phyloP scores from a whole-genome alignment of 192 early-diverging fungal species.

The Dispira simplex region DNA sequence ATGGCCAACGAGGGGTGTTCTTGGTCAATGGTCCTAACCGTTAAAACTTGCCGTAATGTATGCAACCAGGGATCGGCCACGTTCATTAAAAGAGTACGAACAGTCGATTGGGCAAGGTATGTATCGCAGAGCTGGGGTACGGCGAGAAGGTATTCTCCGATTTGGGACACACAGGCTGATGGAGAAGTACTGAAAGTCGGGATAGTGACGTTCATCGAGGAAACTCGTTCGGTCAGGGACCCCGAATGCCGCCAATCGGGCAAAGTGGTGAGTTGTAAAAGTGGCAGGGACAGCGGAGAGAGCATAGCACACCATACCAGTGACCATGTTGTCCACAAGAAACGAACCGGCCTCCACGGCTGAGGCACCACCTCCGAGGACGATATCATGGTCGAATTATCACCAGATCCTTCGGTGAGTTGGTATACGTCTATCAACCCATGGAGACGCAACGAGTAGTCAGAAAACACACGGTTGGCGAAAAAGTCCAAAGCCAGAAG shows the following conservation, averaged over 20 bases:
- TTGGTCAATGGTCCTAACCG: not conserved
- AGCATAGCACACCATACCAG: not conserved
- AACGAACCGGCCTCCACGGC: too few relatives aligned
- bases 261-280: not conserved
- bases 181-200: slow-evolving; percentile 9
- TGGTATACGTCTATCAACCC: too few relatives aligned
- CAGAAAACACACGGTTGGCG: too few relatives aligned
- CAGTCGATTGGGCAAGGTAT: not conserved
- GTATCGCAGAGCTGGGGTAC: slow-evolving; percentile 11
- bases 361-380: too few relatives aligned
- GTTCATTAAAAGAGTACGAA: not conserved
- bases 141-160: slow-evolving; percentile 8
- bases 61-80: not conserved
- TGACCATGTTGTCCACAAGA: not conserved
- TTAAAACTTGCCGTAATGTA: not conserved
- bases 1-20: not conserved
- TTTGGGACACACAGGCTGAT: not conserved
- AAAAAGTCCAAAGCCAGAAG: too few relatives aligned
- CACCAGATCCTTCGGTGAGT: too few relatives aligned
- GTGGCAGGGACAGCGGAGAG: not conserved
- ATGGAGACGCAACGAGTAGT: too few relatives aligned
- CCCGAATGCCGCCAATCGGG: not conserved
- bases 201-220: slow-evolving; percentile 10
- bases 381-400: too few relatives aligned
- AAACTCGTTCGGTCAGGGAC: not conserved